Evolutionary conservation across 768 basidiomycete species (phyloP), one percentile per base, ranked within the genome.

Genomic region (Lactarius psammicola): DNA sequence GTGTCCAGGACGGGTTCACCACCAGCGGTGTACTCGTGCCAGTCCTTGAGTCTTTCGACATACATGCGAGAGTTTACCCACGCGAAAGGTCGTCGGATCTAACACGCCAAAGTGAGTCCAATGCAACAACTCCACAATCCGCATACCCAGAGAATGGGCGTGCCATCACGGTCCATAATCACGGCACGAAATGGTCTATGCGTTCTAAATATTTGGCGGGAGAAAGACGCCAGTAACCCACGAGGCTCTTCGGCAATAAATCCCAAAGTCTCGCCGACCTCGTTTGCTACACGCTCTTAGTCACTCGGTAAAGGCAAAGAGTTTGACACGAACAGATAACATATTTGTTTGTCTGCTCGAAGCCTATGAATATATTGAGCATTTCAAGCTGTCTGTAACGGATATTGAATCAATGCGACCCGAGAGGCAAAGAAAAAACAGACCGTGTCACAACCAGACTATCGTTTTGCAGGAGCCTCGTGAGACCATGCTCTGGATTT

Each of bases 11-110:
- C 78, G 56, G 80, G 80, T 66, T 88, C 82, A 18, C 82, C 82
- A 20, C 82, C 80, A 13, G 75, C 65, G 0, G 78, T 76, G 64
- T 80, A 80, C 28, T 75, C 73, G 17, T 75, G 69, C 36, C 75
- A 74, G 61, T 85, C 79, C 57, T 73, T 73, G 7, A 84, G 77
- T 20, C 86, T 81, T 74, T 91, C 87, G 9, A 92, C 89, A 72
- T 82, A 91, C 84, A 95, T 93, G 23, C 88, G 82, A 13, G 92
- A 94, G 71, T 94, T 94, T 73, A 95, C 91, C 84, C 88, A 93
- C 5, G 88, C 82, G 75, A 94, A 94, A 6, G 93, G 93, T 17
- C 94, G 80, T 28, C 87, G 82, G 60, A 94, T 76, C 88, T 92
- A n/a, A 62, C 59, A 31, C 59, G 56, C 65, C 15, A 67, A 49